Percentiles rank a stretch among this genome's conserved stretches.
Evolutionary conservation across 176 grass and related monocot species (phyloP).

Genomic region (Carex pumila): DNA sequence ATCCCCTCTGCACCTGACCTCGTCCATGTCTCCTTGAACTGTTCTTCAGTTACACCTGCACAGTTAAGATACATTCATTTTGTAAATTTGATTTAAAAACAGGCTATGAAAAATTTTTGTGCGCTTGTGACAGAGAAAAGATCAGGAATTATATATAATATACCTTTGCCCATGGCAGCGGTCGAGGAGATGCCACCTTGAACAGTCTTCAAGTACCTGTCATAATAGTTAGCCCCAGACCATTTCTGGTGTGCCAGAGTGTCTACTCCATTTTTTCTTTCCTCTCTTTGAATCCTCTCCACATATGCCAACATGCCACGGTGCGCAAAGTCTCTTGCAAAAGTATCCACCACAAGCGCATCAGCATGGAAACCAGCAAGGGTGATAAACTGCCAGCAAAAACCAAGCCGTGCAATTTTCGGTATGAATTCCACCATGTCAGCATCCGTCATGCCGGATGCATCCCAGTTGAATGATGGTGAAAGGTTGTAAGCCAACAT

Average conservation of each 20-base stretch:
- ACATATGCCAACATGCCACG: constrained; percentile 86
- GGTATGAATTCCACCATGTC: constrained; percentile 79
- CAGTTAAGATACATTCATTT: neutral
- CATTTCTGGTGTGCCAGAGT: constrained; percentile 93
- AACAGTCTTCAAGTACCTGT: constrained; percentile 83
- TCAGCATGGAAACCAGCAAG: constrained; percentile 93
- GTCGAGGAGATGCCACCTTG: constrained; percentile 92
- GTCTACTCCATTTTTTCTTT: constrained; percentile 80
- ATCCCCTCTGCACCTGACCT: constrained; percentile 22
- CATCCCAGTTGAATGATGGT: constrained; percentile 98
- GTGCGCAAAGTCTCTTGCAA: constrained; percentile 71
- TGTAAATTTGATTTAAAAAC: too few species aligned
- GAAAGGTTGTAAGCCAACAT: constrained; percentile 98
- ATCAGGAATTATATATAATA: neutral
- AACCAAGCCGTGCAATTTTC: constrained; percentile 48
- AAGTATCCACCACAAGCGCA: constrained; percentile 76
- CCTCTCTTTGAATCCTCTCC: constrained; percentile 93
- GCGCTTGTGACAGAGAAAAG: neutral
- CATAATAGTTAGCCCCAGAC: constrained; percentile 88
- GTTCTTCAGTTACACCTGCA: constrained; percentile 83
- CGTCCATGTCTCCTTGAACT: constrained; percentile 64
- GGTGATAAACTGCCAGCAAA: constrained; percentile 96
- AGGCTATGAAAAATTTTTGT: neutral
- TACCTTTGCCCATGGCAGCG: constrained; percentile 94
- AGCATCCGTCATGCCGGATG: constrained; percentile 73